These are phyloP conservation scores for Leccinum angustisporum DNA, from an alignment of 1,284 basidiomycete genomes.

Conservation along the genomic window DNA sequence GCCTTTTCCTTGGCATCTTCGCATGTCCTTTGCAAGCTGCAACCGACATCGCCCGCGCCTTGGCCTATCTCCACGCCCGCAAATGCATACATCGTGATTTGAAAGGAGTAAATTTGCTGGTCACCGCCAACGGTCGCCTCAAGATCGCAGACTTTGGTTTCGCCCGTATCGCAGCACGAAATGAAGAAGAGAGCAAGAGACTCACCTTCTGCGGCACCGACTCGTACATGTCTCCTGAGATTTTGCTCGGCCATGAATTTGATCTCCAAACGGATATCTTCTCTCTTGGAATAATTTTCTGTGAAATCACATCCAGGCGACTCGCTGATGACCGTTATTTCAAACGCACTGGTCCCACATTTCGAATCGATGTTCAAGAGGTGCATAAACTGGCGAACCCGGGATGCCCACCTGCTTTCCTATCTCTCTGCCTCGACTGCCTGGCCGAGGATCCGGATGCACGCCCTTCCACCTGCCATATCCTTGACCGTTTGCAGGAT, in stretches of 20 bases:
- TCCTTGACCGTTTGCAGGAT: slow-evolving; percentile 70
- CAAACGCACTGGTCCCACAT: slow-evolving; percentile 75
- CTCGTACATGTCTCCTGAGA: slow-evolving; percentile 93
- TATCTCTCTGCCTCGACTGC: slow-evolving; percentile 81
- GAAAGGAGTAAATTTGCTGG: slow-evolving; percentile 96
- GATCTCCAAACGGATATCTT: slow-evolving; percentile 93
- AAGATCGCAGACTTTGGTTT: slow-evolving; percentile 98
- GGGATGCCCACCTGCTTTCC: slow-evolving; percentile 79
- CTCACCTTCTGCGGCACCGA: slow-evolving; percentile 98
- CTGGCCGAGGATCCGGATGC: slow-evolving; percentile 63
- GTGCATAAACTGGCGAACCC: slow-evolving; percentile 67
- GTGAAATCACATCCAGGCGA: slow-evolving; percentile 85
- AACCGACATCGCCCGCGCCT: slow-evolving; percentile 88
- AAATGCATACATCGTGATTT: slow-evolving; percentile 87
- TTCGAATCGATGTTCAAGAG: slow-evolving; percentile 78
- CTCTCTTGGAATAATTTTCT: slow-evolving; percentile 92
- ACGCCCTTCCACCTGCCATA: slow-evolving; percentile 76
- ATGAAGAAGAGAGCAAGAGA: slow-evolving; percentile 86
- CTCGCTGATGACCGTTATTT: slow-evolving; percentile 84
- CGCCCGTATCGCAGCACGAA: slow-evolving; percentile 88
- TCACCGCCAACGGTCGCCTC: slow-evolving; percentile 89
- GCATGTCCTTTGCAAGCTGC: slow-evolving; percentile 92
- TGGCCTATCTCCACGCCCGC: slow-evolving; percentile 96
- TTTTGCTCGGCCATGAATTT: slow-evolving; percentile 88
- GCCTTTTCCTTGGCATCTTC: slow-evolving; percentile 86